Conservation (phyloP, 2,329 filamentous ascomycete species). For the Lithohypha guttulata region DNA sequence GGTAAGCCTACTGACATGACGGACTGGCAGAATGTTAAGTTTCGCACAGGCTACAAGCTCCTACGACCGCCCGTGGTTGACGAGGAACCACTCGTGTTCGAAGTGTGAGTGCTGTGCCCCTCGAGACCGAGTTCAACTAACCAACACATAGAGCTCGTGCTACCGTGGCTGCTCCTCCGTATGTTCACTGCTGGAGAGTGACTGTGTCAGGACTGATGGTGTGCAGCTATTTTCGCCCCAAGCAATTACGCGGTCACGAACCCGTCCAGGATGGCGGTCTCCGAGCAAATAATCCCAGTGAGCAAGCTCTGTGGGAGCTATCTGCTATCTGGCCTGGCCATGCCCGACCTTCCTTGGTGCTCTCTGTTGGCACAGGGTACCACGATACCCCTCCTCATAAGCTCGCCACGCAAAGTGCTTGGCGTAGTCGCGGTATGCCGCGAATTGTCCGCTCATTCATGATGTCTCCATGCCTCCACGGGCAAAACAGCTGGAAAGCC, state of each 20-base stretch:
- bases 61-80: not conserved
- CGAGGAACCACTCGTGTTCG: slow-evolving; percentile 7
- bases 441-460: slow-evolving; percentile 17
- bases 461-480: slow-evolving; percentile 20
- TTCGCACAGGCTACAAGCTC: slow-evolving; percentile 4
- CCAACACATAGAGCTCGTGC: not conserved
- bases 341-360: slow-evolving; percentile 16
- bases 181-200: slow-evolving; percentile 9
- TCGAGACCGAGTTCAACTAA: not conserved
- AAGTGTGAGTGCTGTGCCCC: slow-evolving; percentile 5
- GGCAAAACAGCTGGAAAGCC: slow-evolving; percentile 10
- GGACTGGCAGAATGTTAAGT: not conserved
- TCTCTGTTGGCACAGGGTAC: slow-evolving; percentile 21
- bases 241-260: slow-evolving; percentile 13
- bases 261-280: slow-evolving; percentile 22
- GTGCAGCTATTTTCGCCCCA: slow-evolving; percentile 19
- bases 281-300: slow-evolving; percentile 21
- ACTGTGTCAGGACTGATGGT: slow-evolving; percentile 7
- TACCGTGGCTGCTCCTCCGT: slow-evolving; percentile 16
- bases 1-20: not conserved
- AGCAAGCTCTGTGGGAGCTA: slow-evolving; percentile 18
- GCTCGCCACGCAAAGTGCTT: not conserved
- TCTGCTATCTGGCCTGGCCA: slow-evolving; percentile 18
- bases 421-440: slow-evolving; percentile 9
- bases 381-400: slow-evolving; percentile 8